phyloP scores from a whole-genome alignment of 441 rosid genomes.

The Gossypium schwendimanii region DNA sequence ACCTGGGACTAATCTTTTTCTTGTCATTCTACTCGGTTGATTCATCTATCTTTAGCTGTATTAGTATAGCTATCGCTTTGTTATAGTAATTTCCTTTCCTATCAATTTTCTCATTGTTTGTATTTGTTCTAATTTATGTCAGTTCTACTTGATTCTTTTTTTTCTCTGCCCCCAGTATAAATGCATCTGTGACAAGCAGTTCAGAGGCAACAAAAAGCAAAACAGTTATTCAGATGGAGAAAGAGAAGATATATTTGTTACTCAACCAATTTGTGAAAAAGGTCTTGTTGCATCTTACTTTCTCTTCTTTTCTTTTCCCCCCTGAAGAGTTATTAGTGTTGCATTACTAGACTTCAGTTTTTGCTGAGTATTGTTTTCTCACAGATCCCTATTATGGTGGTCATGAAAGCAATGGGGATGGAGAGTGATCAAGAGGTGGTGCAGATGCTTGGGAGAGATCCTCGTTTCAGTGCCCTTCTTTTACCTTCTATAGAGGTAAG shows the following conservation, averaged over 20 bases:
- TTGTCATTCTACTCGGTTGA: neutral
- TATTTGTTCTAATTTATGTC: neutral
- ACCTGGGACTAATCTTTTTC: neutral
- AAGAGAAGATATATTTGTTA: conserved; percentile 70
- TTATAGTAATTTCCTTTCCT: neutral
- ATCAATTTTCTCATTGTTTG: neutral
- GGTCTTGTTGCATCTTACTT: conserved; percentile 25
- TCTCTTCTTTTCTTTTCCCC: neutral
- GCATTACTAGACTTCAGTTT: neutral
- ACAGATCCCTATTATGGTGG: conserved; percentile 83
- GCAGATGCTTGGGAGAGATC: conserved; percentile 95
- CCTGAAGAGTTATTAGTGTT: neutral
- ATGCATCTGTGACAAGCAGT: conserved; percentile 92
- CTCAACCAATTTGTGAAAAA: conserved; percentile 66
- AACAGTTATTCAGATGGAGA: conserved; percentile 85
- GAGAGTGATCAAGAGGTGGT: conserved; percentile 94
- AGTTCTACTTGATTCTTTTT: neutral
- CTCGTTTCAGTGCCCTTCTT: conserved; percentile 68
- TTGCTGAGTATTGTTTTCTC: conserved; percentile 6
- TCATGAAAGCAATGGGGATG: conserved; percentile 95
- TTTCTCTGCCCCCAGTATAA: conserved; percentile 42
- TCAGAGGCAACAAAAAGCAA: conserved; percentile 81
- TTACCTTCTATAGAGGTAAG: conserved; percentile 86
- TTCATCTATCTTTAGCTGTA: neutral
- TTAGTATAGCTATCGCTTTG: neutral